These are phyloP conservation scores for Cercospora sesami DNA, from an alignment of 2,329 filamentous ascomycete genomes.

Conservation along the genomic window DNA sequence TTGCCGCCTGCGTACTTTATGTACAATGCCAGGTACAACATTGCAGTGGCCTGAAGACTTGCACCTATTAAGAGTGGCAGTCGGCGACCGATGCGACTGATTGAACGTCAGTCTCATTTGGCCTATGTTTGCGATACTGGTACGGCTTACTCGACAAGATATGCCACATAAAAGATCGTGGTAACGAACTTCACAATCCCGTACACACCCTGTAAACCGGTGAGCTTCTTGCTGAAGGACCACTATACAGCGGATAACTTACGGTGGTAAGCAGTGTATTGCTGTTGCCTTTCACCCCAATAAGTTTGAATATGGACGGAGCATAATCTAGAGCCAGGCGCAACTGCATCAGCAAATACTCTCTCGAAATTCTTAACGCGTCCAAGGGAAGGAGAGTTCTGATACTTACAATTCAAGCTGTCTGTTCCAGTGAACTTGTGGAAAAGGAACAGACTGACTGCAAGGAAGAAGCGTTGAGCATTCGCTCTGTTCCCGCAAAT, in stretches of 20 bases:
- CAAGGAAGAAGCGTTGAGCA: slow-evolving; percentile 24
- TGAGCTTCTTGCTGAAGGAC: slow-evolving; percentile 3
- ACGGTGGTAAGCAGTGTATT: slow-evolving; percentile 21
- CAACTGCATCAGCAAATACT: not conserved
- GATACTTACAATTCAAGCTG: slow-evolving; percentile 18
- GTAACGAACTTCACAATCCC: slow-evolving; percentile 26
- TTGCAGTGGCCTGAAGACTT: slow-evolving; percentile 23
- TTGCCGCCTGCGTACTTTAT: slow-evolving; percentile 18
- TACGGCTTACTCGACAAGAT: slow-evolving; percentile 20
- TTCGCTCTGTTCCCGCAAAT: slow-evolving; percentile 21
- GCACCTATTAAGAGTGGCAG: slow-evolving; percentile 25
- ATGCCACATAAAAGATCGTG: slow-evolving; percentile 26
- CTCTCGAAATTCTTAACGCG: not conserved
- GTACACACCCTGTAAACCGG: slow-evolving; percentile 22
- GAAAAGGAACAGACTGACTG: slow-evolving; percentile 25
- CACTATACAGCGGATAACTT: not conserved
- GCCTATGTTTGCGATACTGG: not conserved
- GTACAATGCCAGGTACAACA: slow-evolving; percentile 27
- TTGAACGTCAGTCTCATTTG: not conserved
- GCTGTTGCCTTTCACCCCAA: slow-evolving; percentile 21
- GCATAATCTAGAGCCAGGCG: slow-evolving; percentile 8
- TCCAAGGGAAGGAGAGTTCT: not conserved
- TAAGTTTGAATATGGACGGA: slow-evolving; percentile 23
- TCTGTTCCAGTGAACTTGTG: slow-evolving; percentile 27
- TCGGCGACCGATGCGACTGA: slow-evolving; percentile 23